These are phyloP conservation scores for Eucalyptus sp. DNA, from an alignment of 345 rosid species.

Conservation along the genomic window DNA sequence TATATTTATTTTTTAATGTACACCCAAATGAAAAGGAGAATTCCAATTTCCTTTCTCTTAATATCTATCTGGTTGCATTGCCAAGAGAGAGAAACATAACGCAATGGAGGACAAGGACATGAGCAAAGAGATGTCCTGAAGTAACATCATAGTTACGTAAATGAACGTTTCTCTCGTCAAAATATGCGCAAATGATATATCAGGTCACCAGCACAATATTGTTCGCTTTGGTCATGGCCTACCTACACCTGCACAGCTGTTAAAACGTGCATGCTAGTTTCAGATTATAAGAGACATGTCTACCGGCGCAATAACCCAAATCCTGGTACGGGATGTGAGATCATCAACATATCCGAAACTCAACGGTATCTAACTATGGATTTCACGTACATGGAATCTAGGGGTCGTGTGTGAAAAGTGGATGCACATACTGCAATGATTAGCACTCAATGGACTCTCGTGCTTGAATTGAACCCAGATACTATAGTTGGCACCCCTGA, in stretches of 20 bases:
- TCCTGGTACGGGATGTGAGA: not conserved
- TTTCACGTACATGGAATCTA: not conserved
- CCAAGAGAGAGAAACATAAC: not conserved
- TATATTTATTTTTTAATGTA: not conserved
- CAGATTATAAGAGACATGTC: not conserved
- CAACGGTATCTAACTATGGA: not conserved
- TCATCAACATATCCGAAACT: not conserved
- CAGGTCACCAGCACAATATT: not conserved
- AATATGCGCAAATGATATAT: not conserved
- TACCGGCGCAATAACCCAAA: not conserved
- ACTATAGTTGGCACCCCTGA: not conserved
- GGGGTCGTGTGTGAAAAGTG: not conserved
- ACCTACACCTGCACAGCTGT: not conserved
- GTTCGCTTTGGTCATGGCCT: rapidly evolving
- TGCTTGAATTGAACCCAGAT: not conserved
- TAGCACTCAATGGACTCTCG: not conserved
- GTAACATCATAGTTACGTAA: not conserved
- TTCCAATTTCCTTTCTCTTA: not conserved
- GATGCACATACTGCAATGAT: not conserved
- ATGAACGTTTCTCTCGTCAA: not conserved
- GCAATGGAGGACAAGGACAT: not conserved
- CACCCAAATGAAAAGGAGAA: not conserved
- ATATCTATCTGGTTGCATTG: not conserved
- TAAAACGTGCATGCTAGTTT: not conserved
- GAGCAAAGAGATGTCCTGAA: not conserved